Percentiles rank a stretch among this genome's conserved stretches.
Conservation (phyloP, 352 stramenopile genomes). For the Globisporangium canariense region DNA sequence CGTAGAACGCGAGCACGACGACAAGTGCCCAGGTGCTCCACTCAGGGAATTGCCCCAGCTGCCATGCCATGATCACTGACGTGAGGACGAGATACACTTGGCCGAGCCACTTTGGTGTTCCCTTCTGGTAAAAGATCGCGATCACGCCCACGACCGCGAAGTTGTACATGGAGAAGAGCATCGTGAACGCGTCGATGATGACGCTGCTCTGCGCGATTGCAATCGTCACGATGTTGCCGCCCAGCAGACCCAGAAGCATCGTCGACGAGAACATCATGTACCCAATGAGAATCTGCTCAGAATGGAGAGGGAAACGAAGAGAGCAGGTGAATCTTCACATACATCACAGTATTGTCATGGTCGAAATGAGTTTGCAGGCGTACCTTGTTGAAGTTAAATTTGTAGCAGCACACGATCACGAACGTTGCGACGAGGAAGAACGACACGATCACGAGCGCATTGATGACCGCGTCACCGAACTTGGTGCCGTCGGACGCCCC, state of each 20-base stretch:
- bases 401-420: slow-evolving; percentile 90
- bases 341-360: not conserved
- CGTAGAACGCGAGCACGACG: slow-evolving; percentile 97
- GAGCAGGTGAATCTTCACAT: not conserved
- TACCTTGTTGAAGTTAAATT: slow-evolving; percentile 86
- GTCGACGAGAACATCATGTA: slow-evolving; percentile 91
- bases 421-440: slow-evolving; percentile 90
- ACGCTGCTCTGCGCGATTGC: slow-evolving; percentile 57
- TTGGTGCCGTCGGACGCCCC: slow-evolving; percentile 60
- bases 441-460: slow-evolving; percentile 87
- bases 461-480: slow-evolving; percentile 75
- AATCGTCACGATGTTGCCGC: slow-evolving; percentile 82
- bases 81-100: slow-evolving; percentile 95
- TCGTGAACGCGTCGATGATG: slow-evolving; percentile 55
- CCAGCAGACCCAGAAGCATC: slow-evolving; percentile 82
- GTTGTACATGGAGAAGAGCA: slow-evolving; percentile 88
- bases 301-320: not conserved
- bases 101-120: slow-evolving; percentile 75
- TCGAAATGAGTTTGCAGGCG: not conserved
- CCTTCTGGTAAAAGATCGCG: slow-evolving; percentile 90
- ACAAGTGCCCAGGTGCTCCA: slow-evolving; percentile 91
- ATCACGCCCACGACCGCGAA: slow-evolving; percentile 89
- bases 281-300: slow-evolving; percentile 60
- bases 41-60: slow-evolving; percentile 95
- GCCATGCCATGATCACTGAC: slow-evolving; percentile 98